Conservation (phyloP, 805 yeast genomes). For the Nakazawaea ernobii region DNA sequence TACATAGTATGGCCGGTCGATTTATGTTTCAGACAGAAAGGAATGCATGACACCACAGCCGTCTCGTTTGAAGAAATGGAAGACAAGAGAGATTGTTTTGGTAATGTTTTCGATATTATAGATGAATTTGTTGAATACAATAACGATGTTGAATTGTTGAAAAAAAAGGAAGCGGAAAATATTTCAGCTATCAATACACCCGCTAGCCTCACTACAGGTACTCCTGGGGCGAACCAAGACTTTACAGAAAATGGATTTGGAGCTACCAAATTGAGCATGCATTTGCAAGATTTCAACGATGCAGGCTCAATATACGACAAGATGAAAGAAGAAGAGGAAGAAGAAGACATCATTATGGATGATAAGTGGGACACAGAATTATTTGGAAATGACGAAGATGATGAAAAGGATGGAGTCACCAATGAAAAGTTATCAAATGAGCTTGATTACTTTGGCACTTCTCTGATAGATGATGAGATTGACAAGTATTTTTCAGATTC, state of each 20-base stretch:
- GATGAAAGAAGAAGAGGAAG: conserved; percentile 5
- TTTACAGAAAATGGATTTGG: neutral
- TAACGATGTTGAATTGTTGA: conserved; percentile 12
- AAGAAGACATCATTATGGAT: conserved; percentile 1
- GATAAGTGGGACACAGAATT: conserved; percentile 13
- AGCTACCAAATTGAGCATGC: neutral
- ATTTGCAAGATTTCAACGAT: conserved; percentile 3
- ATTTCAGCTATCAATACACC: conserved; percentile 18
- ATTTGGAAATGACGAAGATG: conserved; percentile 20
- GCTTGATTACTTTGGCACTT: conserved; percentile 25
- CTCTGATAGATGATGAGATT: conserved; percentile 23
- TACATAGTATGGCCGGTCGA: conserved; percentile 70
- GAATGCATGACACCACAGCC: neutral
- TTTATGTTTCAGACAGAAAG: conserved; percentile 56
- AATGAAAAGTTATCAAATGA: conserved; percentile 13
- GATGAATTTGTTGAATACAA: conserved; percentile 22
- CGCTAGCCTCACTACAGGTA: neutral
- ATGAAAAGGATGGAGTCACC: conserved; percentile 14
- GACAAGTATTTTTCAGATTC: conserved; percentile 11
- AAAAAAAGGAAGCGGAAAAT: conserved; percentile 11
- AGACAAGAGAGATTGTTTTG: conserved; percentile 6
- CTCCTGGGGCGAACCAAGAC: neutral
- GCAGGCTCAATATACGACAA: neutral
- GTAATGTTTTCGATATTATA: conserved; percentile 22
- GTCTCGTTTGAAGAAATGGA: conserved; percentile 10